These are phyloP conservation scores for Ogataea trehalophila DNA, from an alignment of 805 yeast species.

Conservation along the genomic window DNA sequence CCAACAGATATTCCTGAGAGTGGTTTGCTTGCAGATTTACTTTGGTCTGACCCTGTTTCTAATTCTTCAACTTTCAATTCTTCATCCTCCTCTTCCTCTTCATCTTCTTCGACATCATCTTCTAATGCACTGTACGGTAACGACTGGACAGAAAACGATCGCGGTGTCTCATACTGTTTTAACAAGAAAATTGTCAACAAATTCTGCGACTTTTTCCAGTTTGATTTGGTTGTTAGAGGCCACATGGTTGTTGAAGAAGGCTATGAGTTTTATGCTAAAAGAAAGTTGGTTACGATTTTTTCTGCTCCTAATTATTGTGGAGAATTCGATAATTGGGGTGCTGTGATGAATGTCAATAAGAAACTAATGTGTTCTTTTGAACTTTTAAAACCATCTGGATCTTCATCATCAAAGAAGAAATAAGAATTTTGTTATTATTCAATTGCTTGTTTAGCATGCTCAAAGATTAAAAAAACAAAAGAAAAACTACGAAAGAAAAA, in stretches of 20 bases:
- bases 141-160: slow-evolving; percentile 77
- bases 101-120: neutral
- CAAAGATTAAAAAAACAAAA: neutral
- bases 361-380: slow-evolving; percentile 68
- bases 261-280: slow-evolving; percentile 71
- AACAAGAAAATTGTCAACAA: slow-evolving; percentile 68
- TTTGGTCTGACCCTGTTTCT: slow-evolving; percentile 81
- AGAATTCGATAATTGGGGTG: slow-evolving; percentile 76
- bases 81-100: slow-evolving; percentile 1
- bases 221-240: slow-evolving; percentile 76
- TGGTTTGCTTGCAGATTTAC: slow-evolving; percentile 70
- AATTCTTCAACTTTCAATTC: slow-evolving; percentile 22
- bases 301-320: slow-evolving; percentile 85
- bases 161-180: slow-evolving; percentile 79
- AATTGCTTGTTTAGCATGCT: neutral
- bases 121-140: slow-evolving; percentile 4
- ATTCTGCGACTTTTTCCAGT: slow-evolving; percentile 60
- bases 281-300: slow-evolving; percentile 73
- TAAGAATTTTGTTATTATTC: neutral
- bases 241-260: slow-evolving; percentile 92
- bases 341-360: slow-evolving; percentile 69
- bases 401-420: slow-evolving; percentile 10
- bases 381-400: slow-evolving; percentile 48
- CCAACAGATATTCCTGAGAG: slow-evolving; percentile 84
- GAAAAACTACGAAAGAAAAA: too few relatives aligned